A percentile compares a stretch with the other conserved stretches of the same genome.
Evolutionary conservation across 495 filamentous ascomycete species (phyloP).

Genomic region (Xylaria grammica): DNA sequence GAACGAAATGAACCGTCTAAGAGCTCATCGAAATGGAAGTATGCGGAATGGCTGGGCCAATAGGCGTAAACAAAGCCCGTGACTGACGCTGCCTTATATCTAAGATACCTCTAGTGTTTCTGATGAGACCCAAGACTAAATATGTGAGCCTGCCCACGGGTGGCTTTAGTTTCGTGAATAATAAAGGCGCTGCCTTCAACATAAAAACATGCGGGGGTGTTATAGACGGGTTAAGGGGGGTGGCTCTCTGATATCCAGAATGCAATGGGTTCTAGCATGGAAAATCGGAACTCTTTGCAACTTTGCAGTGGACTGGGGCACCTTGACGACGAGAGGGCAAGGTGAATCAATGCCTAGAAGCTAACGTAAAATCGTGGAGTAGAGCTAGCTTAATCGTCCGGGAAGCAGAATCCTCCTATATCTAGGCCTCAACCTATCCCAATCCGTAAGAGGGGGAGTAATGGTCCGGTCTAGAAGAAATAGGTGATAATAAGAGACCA

Average conservation of each 20-base stretch:
- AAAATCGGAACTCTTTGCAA: conserved; percentile 9
- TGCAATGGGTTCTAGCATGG: conserved; percentile 10
- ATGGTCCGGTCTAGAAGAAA: conserved; percentile 18
- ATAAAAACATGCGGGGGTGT: conserved; percentile 5
- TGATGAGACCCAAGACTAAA: neutral
- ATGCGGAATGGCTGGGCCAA: neutral
- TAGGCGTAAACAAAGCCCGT: neutral
- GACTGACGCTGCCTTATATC: neutral
- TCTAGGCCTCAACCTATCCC: neutral
- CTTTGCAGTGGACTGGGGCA: neutral
- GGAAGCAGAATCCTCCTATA: conserved; percentile 7
- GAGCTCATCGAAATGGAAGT: conserved; percentile 4
- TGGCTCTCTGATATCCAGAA: conserved; percentile 10
- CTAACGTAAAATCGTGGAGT: conserved; percentile 13
- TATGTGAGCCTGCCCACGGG: neutral
- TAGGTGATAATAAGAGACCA: neutral
- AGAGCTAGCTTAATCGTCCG: conserved; percentile 6
- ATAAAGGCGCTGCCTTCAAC: neutral
- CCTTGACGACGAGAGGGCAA: conserved; percentile 10
- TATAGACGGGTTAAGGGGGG: conserved; percentile 5
- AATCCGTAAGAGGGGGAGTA: conserved; percentile 16
- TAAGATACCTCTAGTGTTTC: neutral
- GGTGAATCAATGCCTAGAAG: neutral
- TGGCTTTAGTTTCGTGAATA: neutral
- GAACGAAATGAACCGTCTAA: neutral